Evolutionary conservation across 192 early-diverging fungal species (phyloP).

Genomic region (Radiomyces spectabilis): DNA sequence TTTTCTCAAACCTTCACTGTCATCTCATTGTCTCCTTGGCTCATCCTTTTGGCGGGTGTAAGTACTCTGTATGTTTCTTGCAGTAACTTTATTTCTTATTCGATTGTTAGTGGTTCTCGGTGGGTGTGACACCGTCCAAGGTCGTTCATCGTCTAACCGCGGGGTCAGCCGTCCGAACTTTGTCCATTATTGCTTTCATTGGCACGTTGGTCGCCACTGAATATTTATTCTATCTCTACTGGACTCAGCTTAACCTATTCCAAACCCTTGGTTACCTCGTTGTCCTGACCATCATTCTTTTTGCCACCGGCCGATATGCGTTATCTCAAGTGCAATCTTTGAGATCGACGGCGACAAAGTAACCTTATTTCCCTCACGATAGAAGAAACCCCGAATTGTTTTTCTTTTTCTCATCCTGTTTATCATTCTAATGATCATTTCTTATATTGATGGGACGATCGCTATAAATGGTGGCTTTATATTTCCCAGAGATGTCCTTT

Average conservation of each 20-base stretch:
- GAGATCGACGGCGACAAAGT: neutral
- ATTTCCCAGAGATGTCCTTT: slow-evolving; percentile 35
- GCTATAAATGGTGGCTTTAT: slow-evolving; percentile 39
- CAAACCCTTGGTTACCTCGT: slow-evolving; percentile 36
- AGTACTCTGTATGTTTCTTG: slow-evolving; percentile 6
- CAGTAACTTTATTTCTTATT: neutral
- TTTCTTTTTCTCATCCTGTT: no score
- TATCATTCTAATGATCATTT: slow-evolving; percentile 9
- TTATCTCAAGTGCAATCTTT: slow-evolving; percentile 29
- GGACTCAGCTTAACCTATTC: slow-evolving; percentile 42
- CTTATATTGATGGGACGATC: slow-evolving; percentile 35
- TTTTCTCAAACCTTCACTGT: slow-evolving; percentile 32
- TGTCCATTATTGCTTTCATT: slow-evolving; percentile 33
- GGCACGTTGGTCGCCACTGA: slow-evolving; percentile 36
- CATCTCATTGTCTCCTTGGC: slow-evolving; percentile 34
- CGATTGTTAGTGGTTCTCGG: slow-evolving; percentile 28
- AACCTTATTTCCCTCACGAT: no score
- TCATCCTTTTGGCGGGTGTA: slow-evolving; percentile 32
- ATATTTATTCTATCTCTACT: slow-evolving; percentile 40
- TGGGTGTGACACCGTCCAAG: slow-evolving; percentile 34
- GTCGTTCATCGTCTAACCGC: neutral
- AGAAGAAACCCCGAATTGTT: no score
- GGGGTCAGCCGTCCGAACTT: neutral
- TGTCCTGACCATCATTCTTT: slow-evolving; percentile 28
- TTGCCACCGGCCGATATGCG: slow-evolving; percentile 36